These are phyloP conservation scores for Xylariaceae sp. DNA, from an alignment of 2,329 filamentous ascomycete genomes.

Conservation along the genomic window DNA sequence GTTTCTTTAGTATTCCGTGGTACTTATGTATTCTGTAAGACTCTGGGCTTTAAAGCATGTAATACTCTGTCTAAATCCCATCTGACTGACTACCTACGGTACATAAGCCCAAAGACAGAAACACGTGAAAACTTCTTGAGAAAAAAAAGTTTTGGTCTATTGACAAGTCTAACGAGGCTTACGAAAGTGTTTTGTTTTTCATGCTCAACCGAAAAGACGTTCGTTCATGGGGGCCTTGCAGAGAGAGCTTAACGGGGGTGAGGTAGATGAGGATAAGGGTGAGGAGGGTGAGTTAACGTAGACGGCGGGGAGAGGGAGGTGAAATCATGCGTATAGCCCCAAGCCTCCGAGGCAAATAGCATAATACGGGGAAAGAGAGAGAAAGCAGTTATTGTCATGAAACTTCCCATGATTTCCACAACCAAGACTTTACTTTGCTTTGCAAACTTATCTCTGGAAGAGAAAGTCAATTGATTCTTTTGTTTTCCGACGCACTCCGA, in stretches of 20 bases:
- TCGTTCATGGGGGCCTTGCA: background rate
- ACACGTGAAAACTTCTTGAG: background rate
- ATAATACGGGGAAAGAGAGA: background rate
- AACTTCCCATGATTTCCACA: slow-evolving; percentile 2
- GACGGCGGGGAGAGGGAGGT: background rate
- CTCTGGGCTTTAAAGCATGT: too few relatives aligned
- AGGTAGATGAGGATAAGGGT: too few relatives aligned
- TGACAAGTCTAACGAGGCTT: background rate
- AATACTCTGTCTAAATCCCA: too few relatives aligned
- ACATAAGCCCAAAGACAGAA: too few relatives aligned
- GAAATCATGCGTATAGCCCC: background rate
- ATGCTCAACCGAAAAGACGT: background rate
- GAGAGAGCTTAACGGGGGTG: background rate
- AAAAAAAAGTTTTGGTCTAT: background rate
- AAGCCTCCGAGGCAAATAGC: background rate
- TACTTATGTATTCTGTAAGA: too few relatives aligned
- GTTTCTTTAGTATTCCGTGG: too few relatives aligned
- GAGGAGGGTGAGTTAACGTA: background rate
- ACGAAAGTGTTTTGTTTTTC: background rate
- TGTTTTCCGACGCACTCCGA: slow-evolving; percentile 34
- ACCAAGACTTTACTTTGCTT: background rate
- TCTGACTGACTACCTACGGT: too few relatives aligned
- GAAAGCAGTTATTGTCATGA: slow-evolving; percentile 1
- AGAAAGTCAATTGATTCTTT: slow-evolving; percentile 32
- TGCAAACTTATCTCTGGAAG: slow-evolving; percentile 19